phyloP scores from a whole-genome alignment of 345 rosid genomes.

The Hypericum perforatum region DNA sequence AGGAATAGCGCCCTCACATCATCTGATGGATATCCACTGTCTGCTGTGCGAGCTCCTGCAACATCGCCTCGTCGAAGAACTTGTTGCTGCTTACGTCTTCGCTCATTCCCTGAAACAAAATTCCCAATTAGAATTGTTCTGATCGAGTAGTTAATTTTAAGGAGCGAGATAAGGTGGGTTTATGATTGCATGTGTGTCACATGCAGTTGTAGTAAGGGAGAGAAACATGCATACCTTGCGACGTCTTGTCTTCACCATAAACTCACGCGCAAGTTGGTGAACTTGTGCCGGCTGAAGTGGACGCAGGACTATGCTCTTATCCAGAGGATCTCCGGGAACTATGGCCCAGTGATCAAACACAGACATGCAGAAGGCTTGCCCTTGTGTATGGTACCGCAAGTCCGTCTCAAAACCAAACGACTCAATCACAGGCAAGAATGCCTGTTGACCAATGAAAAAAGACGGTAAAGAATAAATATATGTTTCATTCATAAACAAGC shows the following conservation, averaged over 20 bases:
- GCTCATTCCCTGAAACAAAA: conserved; percentile 62
- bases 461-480: not conserved
- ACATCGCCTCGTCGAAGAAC: conserved; percentile 82
- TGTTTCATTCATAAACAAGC: too few species aligned
- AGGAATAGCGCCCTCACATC: conserved; percentile 26
- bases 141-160: too few species aligned
- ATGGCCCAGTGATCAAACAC: conserved; percentile 91
- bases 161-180: too few species aligned
- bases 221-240: conserved; percentile 45
- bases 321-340: conserved; percentile 94
- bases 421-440: conserved; percentile 80
- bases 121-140: not conserved
- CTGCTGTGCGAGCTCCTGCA: conserved; percentile 81
- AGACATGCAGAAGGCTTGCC: conserved; percentile 73
- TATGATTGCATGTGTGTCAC: too few species aligned
- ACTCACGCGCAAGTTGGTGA: conserved; percentile 85
- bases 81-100: conserved; percentile 87
- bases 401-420: conserved; percentile 94
- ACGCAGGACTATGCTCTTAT: conserved; percentile 68
- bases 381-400: conserved; percentile 80
- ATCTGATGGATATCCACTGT: conserved; percentile 71
- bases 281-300: conserved; percentile 90
- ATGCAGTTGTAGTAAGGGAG: not conserved
- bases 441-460: conserved; percentile 32
- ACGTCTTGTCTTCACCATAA: conserved; percentile 80